Evolutionary conservation across 2,329 filamentous ascomycete genomes (phyloP), one percentile per base, ranked within the genome.

Genomic region (Xylariaceae sp.): DNA sequence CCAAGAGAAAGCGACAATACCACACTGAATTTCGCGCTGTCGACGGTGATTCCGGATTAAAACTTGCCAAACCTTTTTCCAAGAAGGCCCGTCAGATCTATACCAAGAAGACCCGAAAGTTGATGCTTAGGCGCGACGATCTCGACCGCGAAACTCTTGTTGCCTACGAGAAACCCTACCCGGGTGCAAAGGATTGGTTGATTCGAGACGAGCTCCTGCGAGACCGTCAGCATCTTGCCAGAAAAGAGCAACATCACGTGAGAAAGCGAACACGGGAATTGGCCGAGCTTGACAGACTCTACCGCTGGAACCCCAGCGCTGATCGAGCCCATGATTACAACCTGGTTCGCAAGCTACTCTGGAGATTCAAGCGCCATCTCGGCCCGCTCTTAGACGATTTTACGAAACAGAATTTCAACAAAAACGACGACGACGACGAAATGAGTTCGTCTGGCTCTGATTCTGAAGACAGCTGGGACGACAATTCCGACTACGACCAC

Each of bases 341-440:
- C 24, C 29, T 56, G 9, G 22, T 49, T 11, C 43, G 39, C n/a
- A 37, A 41, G 12, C 44, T 50, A 11, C 45, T 53, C 8, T 39
- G 36, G 40, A 45, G 37, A 19, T 54, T 55, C 40, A 50, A 50
- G 38, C 44, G 47, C 35, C 46, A 51, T 24, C 49, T 54, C 13
- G 51, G 44, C 2, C 46, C 53, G 11, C 41, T 44, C 19, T 31
- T 54, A 26, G 19, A 47, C 16, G 31, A 40, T 11, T 38, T 37
- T 33, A 18, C 13, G 7, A 38, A 31, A 15, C 13, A 38, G 15
- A 22, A 12, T 6, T 3, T 4, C 13, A 15, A 19, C 4, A 15
- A 30, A 6, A 19, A 19, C 11, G 15, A 17, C 15, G 34, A 15
- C n/a, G 19, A 18, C 35, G 19, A 38, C 15, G 11, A 39, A 19